These are phyloP conservation scores for Leishmania guyanensis DNA, from an alignment of 208 protist genomes.

Conservation along the genomic window DNA sequence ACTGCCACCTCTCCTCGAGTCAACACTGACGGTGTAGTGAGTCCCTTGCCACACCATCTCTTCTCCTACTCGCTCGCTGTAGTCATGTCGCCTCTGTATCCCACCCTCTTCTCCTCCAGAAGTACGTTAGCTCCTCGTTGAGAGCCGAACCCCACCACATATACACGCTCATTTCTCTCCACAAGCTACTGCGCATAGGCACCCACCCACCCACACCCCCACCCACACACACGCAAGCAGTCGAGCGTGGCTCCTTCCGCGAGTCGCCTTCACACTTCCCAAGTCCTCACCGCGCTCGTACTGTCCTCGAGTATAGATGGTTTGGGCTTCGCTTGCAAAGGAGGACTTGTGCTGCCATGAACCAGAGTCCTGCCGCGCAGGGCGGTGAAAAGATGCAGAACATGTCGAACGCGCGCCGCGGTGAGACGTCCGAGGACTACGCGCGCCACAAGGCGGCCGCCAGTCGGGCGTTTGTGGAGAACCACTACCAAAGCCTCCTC, in stretches of 20 bases:
- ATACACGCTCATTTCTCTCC: neutral
- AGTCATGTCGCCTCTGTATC: neutral
- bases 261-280: neutral
- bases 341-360: conserved; percentile 8
- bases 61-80: neutral
- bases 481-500: conserved; percentile 80
- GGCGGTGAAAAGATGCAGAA: conserved; percentile 24
- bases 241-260: neutral
- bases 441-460: conserved; percentile 84
- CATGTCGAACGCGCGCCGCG: conserved; percentile 42
- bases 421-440: conserved; percentile 70
- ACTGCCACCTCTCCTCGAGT: neutral
- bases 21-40: neutral
- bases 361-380: neutral
- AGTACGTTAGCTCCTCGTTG: neutral
- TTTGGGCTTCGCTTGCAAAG: neutral
- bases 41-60: neutral
- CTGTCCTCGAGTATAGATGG: neutral
- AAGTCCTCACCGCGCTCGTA: neutral
- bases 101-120: neutral
- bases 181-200: neutral
- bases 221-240: neutral
- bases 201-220: neutral
- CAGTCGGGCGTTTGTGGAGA: conserved; percentile 87
- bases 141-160: neutral